Base-by-base conservation (phyloP, 352 stramenopile species). In the Phytophthora lateralis region DNA sequence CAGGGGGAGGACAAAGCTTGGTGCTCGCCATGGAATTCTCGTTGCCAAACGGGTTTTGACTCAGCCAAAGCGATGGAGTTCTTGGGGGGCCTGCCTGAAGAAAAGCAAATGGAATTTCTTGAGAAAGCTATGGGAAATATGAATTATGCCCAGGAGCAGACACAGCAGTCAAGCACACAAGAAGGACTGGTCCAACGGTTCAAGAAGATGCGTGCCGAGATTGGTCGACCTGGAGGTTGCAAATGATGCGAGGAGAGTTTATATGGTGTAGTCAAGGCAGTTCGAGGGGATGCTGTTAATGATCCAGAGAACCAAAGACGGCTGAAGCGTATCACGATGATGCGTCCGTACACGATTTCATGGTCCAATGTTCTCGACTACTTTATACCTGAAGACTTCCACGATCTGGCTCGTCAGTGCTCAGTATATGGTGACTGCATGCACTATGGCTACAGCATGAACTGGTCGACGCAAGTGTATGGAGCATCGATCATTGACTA, bases 381-480 rank as follows among this genome's bases (percentile, higher is more conserved):
- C 27, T 68, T 68, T 21, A 35, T 58, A 11, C 60, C 43, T 3
- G 52, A 61, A 4, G 60, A 68, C 20, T 68, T 68, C 45, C 60
- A 68, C 52, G 60, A 68, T 39, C 32, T 68, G 1, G 60, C 60
- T 26, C 60, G 60, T 18, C 47, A 47, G 2, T 65, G 57, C n/a
- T 65, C 47, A 3, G 20, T 59, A 3, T 27, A 59, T 18, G 57
- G 47, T 6, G 42, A 59, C 27, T 65, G 57, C 27, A 47, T 65
- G 38, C 57, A 65, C 41, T 65, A 68, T 20, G 60, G 60, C 30
- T 68, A 68, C 60, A 68, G 60, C 32, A 68, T 68, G 60, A 68
- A 68, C 53, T 68, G 60, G 60, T 8, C 44, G 2, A 68, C 60
- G 21, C 60, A 68, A 32, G 60, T 68, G 37, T 63, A 21, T 20